Evolutionary conservation across 2,329 filamentous ascomycete species (phyloP), one percentile per base, ranked within the genome.

Genomic region (Pseudonectria foliicola): DNA sequence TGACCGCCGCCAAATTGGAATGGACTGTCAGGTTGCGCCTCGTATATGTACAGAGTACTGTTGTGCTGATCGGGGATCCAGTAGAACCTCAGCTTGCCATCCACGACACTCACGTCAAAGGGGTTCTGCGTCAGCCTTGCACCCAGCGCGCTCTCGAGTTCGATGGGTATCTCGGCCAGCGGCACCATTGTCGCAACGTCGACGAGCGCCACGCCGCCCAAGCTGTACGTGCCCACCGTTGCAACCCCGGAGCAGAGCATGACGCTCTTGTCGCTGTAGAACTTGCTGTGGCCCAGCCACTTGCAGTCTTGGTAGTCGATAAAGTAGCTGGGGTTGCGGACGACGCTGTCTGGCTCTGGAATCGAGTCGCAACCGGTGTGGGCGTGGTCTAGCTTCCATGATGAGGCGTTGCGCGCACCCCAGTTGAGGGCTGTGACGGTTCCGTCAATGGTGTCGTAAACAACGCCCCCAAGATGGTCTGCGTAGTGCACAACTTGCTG

Each of bases 241-340:
- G 64, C 60, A 7, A 71, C 61, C 2, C 68, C 68, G 0, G 63
- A 63, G 42, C 67, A 71, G 11, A 71, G 55, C 66, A 70, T 69
- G 8, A 71, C 50, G 11, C 60, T 55, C 25, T 57, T 55, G n/a
- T 40, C 47, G n/a, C 43, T 43, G 31, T 65, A 64, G 6, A 52
- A 40, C 8, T 46, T 39, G 11, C 60, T 57, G 42, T 59, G 60
- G 4, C 67, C 68, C 1, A 71, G 53, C 49, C 63, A 70, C 45
- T 71, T 71, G 54, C 67, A 71, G 55, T 71, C 68, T 48, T 72
- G 67, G 44, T 71, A 71, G 39, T 71, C 68, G 35, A 66, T 48
- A 47, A 61, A 71, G 44, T 66, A 59, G 25, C 54, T 62, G 0
- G 65, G 66, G 32, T 70, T 69, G 5, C 41, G 45, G 1, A 52